These are phyloP conservation scores for Suillus subluteus DNA, from an alignment of 768 basidiomycete species.

Conservation along the genomic window DNA sequence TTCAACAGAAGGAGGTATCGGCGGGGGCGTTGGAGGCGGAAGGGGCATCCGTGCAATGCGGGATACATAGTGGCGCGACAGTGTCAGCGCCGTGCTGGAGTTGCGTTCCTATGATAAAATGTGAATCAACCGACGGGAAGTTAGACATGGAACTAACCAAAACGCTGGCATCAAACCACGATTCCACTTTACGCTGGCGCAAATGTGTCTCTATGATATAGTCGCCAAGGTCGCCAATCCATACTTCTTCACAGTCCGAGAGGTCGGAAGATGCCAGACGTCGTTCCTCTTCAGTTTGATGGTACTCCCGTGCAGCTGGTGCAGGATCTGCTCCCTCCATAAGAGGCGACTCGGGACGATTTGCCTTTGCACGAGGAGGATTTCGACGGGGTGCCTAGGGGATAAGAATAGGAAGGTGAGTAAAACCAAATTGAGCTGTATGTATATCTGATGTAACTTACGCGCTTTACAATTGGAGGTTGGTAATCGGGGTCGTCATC, in stretches of 20 bases:
- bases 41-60: constrained; percentile 50
- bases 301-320: constrained; percentile 23
- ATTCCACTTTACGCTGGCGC: constrained; percentile 71
- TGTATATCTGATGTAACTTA: constrained; percentile 40
- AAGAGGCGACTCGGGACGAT: constrained; percentile 32
- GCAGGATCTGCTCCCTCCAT: constrained; percentile 26
- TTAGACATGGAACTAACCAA: constrained; percentile 47
- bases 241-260: constrained; percentile 79
- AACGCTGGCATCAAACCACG: constrained; percentile 71
- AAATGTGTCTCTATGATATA: constrained; percentile 76
- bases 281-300: constrained; percentile 43
- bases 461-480: constrained; percentile 52
- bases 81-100: constrained; percentile 53
- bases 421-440: constrained; percentile 9
- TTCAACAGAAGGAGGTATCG: constrained; percentile 34
- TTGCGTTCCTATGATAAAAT: constrained; percentile 65
- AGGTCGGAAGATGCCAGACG: constrained; percentile 72
- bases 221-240: constrained; percentile 68
- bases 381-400: constrained; percentile 47
- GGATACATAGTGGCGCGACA: constrained; percentile 40
- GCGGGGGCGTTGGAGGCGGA: constrained; percentile 43
- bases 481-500: constrained; percentile 60
- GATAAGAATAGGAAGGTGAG: constrained; percentile 12
- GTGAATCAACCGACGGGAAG: constrained; percentile 10
- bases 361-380: constrained; percentile 42